Base-by-base conservation (phyloP, 129 eudicot species). In the Deinandra increscens region DNA sequence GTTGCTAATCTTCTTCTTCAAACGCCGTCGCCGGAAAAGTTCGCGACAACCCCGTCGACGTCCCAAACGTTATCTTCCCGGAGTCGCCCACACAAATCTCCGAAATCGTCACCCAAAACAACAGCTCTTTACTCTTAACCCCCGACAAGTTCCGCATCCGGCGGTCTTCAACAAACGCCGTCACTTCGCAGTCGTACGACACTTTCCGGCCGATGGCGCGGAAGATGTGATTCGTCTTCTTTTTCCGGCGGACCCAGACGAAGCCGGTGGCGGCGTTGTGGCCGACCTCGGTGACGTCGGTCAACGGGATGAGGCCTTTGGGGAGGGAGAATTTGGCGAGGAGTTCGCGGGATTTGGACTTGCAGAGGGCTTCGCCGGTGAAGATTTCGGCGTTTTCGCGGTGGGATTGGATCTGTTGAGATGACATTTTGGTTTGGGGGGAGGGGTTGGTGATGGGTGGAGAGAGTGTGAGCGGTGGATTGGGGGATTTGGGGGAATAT, bases 171-270 rank as follows among this genome's bases (percentile, higher is more conserved):
- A 89, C 81, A 41, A 87, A 81, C 67, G 92, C 95, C 43, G 99
- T 86, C 26, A 93, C 90, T 60, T 89, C 95, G 9, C 81, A 76
- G 56, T 87, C 95, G 64, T 93, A 89, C 70, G 84, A 72, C 1
- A 90, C 95, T 18, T 59, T 79, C 11, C 83, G 78, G 3, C 75
- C 53, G 51, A 93, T 89, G 22, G 72, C 64, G 4, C 60, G 38
- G 77, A 89, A 93, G 11, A 61, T 37, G 76, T 93, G 98, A 39
- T 75, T 73, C 15, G 65, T 75, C 51, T 75, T 75, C 81, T 79
- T 86, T 69, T 80, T 86, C 80, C 92, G 90, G 68, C 67, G 85
- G 31, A 93, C 81, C 98, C 98, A 93, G 1, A 93, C 97, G 80
- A 89, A 93, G 4, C 98, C 97, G 2, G 95, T 81, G 7, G 75